Evolutionary conservation across 768 basidiomycete species (phyloP).

Genomic region (Boletus coccyginus): DNA sequence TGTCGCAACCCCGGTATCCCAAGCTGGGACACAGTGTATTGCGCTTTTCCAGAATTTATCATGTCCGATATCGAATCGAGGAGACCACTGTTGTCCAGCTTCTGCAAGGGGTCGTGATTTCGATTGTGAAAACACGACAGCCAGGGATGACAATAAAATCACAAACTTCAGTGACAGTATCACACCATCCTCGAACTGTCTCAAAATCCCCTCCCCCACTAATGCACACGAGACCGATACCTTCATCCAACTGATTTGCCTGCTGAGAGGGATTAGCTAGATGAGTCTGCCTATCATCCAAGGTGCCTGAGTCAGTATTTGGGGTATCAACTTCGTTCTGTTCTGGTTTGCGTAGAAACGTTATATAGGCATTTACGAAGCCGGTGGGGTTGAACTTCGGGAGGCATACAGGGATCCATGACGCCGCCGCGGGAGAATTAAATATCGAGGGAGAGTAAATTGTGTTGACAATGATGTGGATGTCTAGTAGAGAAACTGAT

Average conservation of each 20-base stretch:
- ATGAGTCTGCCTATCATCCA: conserved; percentile 3
- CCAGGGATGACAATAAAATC: background rate
- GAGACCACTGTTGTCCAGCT: conserved; percentile 59
- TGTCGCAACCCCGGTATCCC: conserved; percentile 90
- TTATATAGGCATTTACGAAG: conserved; percentile 90
- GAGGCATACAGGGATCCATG: conserved; percentile 94
- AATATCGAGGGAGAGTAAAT: conserved; percentile 77
- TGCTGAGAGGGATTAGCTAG: conserved; percentile 2
- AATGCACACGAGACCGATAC: conserved; percentile 74
- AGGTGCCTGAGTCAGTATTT: background rate
- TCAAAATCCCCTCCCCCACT: conserved; percentile 85
- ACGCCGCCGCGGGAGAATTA: conserved; percentile 76
- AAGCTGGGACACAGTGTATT: conserved; percentile 70
- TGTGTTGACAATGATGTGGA: conserved; percentile 91
- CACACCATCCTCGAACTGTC: conserved; percentile 74
- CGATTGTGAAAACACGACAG: background rate
- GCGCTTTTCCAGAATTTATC: conserved; percentile 48
- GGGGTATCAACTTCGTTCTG: conserved; percentile 5
- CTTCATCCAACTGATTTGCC: conserved; percentile 28
- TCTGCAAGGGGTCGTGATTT: conserved; percentile 39
- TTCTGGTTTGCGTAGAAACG: conserved; percentile 53
- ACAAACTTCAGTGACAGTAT: conserved; percentile 57
- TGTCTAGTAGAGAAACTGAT: conserved; percentile 44
- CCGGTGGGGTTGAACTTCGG: conserved; percentile 89
- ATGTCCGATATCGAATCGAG: conserved; percentile 48